Conservation (phyloP, 2,329 filamentous ascomycete species). For the Alternaria novae-zelandiae region DNA sequence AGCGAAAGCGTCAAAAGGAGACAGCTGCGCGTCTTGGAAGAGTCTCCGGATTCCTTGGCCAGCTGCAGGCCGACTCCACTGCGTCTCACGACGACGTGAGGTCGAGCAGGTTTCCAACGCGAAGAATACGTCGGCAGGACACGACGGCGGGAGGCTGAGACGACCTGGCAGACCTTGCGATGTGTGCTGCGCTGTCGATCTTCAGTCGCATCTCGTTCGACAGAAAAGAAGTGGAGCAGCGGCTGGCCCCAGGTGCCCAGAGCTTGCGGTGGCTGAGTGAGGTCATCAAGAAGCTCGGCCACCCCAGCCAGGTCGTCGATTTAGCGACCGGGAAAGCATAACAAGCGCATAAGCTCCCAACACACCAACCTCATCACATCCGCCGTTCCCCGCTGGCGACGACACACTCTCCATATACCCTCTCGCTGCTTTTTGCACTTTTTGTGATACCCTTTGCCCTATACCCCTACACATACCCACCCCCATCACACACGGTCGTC, state of each 20-base stretch:
- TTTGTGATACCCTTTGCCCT: conserved; percentile 28
- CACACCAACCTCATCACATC: conserved; percentile 12
- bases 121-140: neutral
- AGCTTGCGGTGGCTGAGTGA: conserved; percentile 16
- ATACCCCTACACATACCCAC: conserved; percentile 10
- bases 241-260: conserved; percentile 7
- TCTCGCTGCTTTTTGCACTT: conserved; percentile 20
- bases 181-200: conserved; percentile 13
- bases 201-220: neutral
- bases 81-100: neutral
- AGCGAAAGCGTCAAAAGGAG: neutral
- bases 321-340: conserved; percentile 14
- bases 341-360: conserved; percentile 16
- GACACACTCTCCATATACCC: conserved; percentile 9
- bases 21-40: conserved; percentile 5
- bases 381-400: conserved; percentile 34
- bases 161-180: neutral
- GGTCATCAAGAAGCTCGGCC: conserved; percentile 28
- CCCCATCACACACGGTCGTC: conserved; percentile 13
- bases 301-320: conserved; percentile 11
- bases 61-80: neutral
- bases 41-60: conserved; percentile 11
- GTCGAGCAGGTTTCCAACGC: neutral
- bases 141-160: neutral
- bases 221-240: conserved; percentile 6